phyloP scores from a whole-genome alignment of 345 rosid species.

The Camelina hispida region DNA sequence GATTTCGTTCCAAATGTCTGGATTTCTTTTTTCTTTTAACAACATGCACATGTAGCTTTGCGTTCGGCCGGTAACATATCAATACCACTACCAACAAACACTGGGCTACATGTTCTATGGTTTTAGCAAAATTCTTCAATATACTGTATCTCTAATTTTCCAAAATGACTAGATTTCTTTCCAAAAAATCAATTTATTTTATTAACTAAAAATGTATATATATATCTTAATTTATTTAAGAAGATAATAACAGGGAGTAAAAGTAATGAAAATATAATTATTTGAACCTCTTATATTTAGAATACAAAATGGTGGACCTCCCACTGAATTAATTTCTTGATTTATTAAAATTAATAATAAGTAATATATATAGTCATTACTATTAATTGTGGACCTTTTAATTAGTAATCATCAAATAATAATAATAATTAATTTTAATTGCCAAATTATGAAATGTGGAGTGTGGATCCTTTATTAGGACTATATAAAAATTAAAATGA shows the following conservation, averaged over 20 bases:
- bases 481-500: not conserved
- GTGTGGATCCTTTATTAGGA: not conserved
- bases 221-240: not conserved
- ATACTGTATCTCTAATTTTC: not conserved
- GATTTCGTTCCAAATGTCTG: no score
- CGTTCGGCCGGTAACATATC: not conserved
- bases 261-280: not conserved
- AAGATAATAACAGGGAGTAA: not conserved
- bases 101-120: not conserved
- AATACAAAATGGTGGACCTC: not conserved
- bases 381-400: not conserved
- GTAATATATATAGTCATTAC: not conserved
- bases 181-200: not conserved
- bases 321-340: not conserved
- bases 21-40: no score
- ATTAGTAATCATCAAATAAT: not conserved
- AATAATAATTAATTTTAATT: not conserved
- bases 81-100: not conserved
- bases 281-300: not conserved
- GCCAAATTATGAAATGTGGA: not conserved
- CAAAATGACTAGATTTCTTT: not conserved
- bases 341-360: not conserved
- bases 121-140: not conserved
- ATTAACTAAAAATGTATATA: not conserved
- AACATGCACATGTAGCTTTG: not conserved